Evolutionary conservation across 805 yeast species (phyloP), one percentile per base, ranked within the genome.

Genomic region (Pichia occidentalis): DNA sequence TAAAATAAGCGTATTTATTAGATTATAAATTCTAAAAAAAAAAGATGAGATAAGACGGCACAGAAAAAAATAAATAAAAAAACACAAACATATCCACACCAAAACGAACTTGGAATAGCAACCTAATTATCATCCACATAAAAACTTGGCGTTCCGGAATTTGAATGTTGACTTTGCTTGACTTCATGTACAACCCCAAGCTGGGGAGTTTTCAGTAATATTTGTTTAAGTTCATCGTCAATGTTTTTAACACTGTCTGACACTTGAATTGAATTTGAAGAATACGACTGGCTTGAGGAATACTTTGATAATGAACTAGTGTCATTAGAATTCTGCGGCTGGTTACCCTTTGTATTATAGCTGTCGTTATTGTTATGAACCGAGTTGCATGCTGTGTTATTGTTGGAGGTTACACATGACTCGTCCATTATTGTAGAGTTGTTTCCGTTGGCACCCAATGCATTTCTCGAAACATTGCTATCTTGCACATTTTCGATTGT

Each of bases 171-270:
- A 2, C 25, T 32, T 16, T 35, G 43, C 8, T 19, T 34, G 29
- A 40, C n/a, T 8, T 29, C 24, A 26, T 26, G 39, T 12, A 34
- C 29, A 14, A 11, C 29, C 18, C 34, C 42, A 26, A 38, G 8
- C 11, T 33, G 19, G 7, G 41, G 30, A 8, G 43, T 20, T 12
- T 22, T 22, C 13, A 32, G 3, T 10, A 40, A 2, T 5, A 32
- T n/a, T 6, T 32, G n/a, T 10, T 25, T 27, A n/a, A 40, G 16
- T 32, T 40, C 43, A 18, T 40, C 34, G 24, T 40, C 43, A 6
- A 40, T 40, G 23, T 40, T 32, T 29, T 40, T 35, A 20, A 31
- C 23, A 4, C 21, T 23, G n/a, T 32, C 33, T 1, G 37, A 38
- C 7, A 29, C 34, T 14, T 34, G 38, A 14, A 29, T 30, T 14